Evolutionary conservation across 257 asterid species (phyloP).

Genomic region (Solanum rostratum): DNA sequence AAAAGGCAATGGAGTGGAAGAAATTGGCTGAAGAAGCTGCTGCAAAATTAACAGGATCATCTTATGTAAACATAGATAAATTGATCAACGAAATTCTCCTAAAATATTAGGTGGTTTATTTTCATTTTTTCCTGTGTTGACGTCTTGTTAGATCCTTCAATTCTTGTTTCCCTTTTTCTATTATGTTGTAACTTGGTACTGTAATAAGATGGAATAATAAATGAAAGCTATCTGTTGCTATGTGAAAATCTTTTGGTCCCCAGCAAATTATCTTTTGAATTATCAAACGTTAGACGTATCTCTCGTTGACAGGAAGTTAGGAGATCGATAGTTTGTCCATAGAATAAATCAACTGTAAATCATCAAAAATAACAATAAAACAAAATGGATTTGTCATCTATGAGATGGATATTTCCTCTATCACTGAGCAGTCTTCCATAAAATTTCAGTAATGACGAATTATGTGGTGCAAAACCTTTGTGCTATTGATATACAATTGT

Average conservation of each 20-base stretch:
- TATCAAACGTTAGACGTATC: neutral
- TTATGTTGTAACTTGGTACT: neutral
- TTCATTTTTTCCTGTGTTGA: neutral
- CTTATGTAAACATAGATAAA: neutral
- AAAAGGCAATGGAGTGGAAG: conserved; percentile 8
- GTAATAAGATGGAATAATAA: neutral
- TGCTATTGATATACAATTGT: neutral
- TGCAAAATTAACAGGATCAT: neutral
- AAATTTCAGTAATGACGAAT: neutral
- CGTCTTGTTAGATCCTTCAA: neutral
- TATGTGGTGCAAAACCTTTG: neutral
- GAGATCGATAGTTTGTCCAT: too few relatives aligned
- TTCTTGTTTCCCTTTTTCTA: neutral
- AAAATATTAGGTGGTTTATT: neutral
- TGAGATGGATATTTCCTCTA: too few relatives aligned
- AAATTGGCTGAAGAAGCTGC: neutral
- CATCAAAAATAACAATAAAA: too few relatives aligned
- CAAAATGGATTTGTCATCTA: too few relatives aligned
- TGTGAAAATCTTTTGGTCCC: neutral
- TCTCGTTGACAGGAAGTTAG: too few relatives aligned
- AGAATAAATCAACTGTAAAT: too few relatives aligned
- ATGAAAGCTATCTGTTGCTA: neutral
- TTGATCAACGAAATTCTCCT: neutral
- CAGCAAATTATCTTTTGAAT: neutral
- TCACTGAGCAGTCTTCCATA: too few relatives aligned